Evolutionary conservation across 306 rosid genomes (phyloP).

Genomic region (Sicyos baderoa): DNA sequence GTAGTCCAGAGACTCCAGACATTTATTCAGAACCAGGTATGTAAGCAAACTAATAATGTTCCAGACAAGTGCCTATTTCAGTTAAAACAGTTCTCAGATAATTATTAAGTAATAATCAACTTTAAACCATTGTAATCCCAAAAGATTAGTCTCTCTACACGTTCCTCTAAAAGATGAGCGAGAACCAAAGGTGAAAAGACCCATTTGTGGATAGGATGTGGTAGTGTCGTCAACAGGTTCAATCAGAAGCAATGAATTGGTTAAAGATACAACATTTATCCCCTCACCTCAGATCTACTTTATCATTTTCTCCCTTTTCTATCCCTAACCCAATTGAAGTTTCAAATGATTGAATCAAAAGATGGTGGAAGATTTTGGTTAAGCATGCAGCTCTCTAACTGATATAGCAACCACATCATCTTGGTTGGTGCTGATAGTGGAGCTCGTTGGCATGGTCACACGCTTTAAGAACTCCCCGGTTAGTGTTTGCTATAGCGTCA

Average conservation of each 20-base stretch:
- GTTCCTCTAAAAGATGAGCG: constrained; percentile 6
- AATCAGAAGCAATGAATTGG: neutral
- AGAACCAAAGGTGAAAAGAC: constrained; percentile 1
- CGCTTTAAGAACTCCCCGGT: neutral
- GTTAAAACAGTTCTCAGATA: neutral
- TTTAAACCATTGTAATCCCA: neutral
- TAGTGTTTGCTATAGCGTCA: neutral
- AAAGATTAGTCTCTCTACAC: neutral
- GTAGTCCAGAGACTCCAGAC: neutral
- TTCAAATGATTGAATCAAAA: no score
- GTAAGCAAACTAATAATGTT: neutral
- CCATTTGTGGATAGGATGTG: neutral
- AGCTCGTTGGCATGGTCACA: neutral
- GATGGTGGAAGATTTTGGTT: no score
- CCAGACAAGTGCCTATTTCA: constrained; percentile 3
- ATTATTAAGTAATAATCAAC: neutral
- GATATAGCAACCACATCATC: neutral
- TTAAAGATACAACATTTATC: no score
- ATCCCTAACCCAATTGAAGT: no score
- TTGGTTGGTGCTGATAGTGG: neutral
- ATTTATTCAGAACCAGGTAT: neutral
- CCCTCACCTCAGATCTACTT: no score
- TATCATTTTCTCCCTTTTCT: no score
- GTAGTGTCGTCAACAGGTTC: neutral
- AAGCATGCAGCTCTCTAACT: neutral